A percentile compares a stretch with the other conserved stretches of the same genome.
These are phyloP conservation scores for Chondrus crispus DNA, from an alignment of 23 red algal genomes.

Conservation along the genomic window DNA sequence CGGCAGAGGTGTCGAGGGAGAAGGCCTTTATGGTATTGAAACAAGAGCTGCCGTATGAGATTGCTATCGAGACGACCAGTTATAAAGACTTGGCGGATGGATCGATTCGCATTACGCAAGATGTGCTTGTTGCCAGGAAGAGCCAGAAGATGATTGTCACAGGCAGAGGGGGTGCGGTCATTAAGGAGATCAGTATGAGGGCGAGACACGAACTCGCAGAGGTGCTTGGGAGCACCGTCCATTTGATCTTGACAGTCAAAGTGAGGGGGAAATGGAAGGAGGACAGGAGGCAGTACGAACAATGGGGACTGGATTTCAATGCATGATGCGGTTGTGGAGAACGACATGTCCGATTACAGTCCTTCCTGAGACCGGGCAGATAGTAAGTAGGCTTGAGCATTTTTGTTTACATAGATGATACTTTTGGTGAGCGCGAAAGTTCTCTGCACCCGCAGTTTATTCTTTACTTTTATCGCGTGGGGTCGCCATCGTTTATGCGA, in stretches of 20 bases:
- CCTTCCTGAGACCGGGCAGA: no score
- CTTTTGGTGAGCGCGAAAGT: no score
- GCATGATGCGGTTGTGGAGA: slow-evolving; percentile 29
- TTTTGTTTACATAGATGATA: no score
- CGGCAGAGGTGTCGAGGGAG: slow-evolving; percentile 94
- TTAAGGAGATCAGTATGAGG: slow-evolving; percentile 81
- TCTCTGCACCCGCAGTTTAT: no score
- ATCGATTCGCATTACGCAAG: slow-evolving; percentile 66
- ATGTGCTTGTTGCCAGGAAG: slow-evolving; percentile 71
- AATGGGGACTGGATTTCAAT: slow-evolving; percentile 87
- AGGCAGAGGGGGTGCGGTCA: slow-evolving; percentile 59
- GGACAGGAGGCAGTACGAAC: slow-evolving; percentile 48
- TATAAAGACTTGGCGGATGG: slow-evolving; percentile 69
- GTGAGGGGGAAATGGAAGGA: slow-evolving; percentile 87
- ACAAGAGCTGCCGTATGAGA: slow-evolving; percentile 88
- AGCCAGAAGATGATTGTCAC: slow-evolving; percentile 89
- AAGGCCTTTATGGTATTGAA: slow-evolving; percentile 66
- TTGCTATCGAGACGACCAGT: slow-evolving; percentile 80
- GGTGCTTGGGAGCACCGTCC: slow-evolving; percentile 67
- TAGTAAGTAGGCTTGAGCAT: no score
- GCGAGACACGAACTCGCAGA: slow-evolving; percentile 61
- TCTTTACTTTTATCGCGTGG: no score
- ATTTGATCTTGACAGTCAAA: slow-evolving; percentile 92
- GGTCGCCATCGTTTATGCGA: no score
- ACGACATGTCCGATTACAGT: no score